These are phyloP conservation scores for Curvularia hawaiiensis DNA, from an alignment of 2,329 filamentous ascomycete genomes.

Conservation along the genomic window DNA sequence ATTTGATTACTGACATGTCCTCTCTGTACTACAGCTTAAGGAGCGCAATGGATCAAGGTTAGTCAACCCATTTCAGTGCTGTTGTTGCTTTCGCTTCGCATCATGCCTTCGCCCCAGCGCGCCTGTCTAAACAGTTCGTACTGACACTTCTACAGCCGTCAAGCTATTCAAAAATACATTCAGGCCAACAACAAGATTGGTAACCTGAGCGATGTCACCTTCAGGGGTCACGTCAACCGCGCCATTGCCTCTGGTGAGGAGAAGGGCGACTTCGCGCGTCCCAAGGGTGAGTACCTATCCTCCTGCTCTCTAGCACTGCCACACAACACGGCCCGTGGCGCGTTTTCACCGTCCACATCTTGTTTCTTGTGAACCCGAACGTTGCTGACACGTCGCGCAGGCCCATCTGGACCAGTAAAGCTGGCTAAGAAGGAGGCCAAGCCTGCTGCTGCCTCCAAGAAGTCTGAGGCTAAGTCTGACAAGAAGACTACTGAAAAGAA, in stretches of 20 bases:
- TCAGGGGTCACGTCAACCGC: constrained; percentile 83
- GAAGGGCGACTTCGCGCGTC: constrained; percentile 84
- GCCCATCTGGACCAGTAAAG: constrained; percentile 89
- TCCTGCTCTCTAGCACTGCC: neutral
- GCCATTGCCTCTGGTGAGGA: constrained; percentile 82
- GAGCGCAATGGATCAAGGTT: constrained; percentile 73
- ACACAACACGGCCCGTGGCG: neutral
- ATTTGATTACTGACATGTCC: constrained; percentile 55
- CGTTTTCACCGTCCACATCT: neutral
- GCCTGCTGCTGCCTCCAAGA: constrained; percentile 36
- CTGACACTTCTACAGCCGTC: constrained; percentile 61
- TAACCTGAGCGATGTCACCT: constrained; percentile 59
- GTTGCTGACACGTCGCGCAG: constrained; percentile 52
- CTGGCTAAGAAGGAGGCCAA: constrained; percentile 76
- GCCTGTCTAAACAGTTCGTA: constrained; percentile 25
- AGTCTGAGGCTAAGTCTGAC: constrained; percentile 39
- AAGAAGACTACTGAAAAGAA: constrained; percentile 38
- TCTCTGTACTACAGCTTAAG: constrained; percentile 63
- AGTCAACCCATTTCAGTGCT: constrained; percentile 46
- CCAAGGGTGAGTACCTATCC: constrained; percentile 73
- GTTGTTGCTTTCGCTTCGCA: constrained; percentile 30
- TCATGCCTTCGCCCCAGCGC: constrained; percentile 32
- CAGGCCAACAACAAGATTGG: constrained; percentile 71
- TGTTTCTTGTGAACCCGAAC: neutral
- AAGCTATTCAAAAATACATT: constrained; percentile 77